Conservation (phyloP, 768 basidiomycete species). For the Chalciporus chontae region DNA sequence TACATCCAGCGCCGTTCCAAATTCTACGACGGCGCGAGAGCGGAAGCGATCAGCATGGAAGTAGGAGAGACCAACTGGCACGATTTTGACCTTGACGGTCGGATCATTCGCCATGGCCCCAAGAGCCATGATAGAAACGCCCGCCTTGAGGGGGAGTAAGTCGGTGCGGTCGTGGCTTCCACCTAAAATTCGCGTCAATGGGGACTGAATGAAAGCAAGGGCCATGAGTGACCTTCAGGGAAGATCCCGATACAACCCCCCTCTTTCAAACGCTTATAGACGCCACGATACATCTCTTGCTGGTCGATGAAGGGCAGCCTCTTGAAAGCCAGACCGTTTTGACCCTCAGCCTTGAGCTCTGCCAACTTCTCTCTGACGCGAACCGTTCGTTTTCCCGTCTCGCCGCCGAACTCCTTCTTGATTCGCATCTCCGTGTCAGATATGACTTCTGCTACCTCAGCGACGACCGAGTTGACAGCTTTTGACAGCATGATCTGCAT, state of each 20-base stretch:
- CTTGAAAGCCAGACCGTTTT: slow-evolving; percentile 74
- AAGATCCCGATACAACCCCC: slow-evolving; percentile 96
- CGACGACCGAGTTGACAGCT: slow-evolving; percentile 66
- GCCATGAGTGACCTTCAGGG: slow-evolving; percentile 75
- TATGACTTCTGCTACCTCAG: slow-evolving; percentile 84
- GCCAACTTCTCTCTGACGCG: slow-evolving; percentile 64
- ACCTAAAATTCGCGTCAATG: slow-evolving; percentile 45
- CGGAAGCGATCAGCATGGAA: slow-evolving; percentile 86
- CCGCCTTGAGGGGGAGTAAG: slow-evolving; percentile 93
- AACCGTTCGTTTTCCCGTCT: slow-evolving; percentile 68
- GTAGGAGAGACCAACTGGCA: slow-evolving; percentile 76
- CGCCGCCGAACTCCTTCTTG: slow-evolving; percentile 85
- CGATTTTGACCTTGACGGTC: slow-evolving; percentile 83
- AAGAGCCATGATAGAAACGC: slow-evolving; percentile 96
- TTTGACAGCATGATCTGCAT: slow-evolving; percentile 90
- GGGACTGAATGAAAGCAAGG: not conserved
- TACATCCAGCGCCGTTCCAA: slow-evolving; percentile 89
- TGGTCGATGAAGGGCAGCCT: slow-evolving; percentile 88
- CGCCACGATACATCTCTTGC: slow-evolving; percentile 89
- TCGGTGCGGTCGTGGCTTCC: slow-evolving; percentile 98
- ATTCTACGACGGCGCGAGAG: slow-evolving; percentile 95
- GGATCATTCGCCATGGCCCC: slow-evolving; percentile 96
- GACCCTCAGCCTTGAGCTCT: slow-evolving; percentile 53
- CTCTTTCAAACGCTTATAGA: slow-evolving; percentile 81
- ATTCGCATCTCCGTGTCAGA: slow-evolving; percentile 83